phyloP scores from a whole-genome alignment of 169 alveolate species.

The Plasmodium ovale region DNA sequence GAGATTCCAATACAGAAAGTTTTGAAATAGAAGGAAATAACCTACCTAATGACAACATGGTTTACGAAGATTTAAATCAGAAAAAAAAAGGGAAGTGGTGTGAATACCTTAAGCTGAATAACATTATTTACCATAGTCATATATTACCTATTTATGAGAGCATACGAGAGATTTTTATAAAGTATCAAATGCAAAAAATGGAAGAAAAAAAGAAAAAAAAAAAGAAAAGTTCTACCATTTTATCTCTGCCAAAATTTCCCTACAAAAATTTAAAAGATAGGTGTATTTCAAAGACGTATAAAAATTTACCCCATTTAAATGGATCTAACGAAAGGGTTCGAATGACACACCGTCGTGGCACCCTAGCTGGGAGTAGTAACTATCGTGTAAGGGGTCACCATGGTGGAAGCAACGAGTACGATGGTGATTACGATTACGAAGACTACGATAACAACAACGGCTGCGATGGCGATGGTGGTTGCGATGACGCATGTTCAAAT shows the following conservation, averaged over 20 bases:
- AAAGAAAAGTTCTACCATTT: background rate
- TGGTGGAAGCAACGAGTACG: background rate
- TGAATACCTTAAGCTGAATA: constrained; percentile 28
- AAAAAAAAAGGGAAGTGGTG: constrained; percentile 22
- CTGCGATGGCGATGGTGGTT: constrained; percentile 10
- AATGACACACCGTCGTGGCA: background rate
- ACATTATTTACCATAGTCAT: constrained; percentile 27
- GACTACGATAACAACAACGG: background rate
- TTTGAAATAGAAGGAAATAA: background rate
- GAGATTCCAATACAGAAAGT: constrained; percentile 9
- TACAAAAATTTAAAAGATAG: constrained; percentile 28
- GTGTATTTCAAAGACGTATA: constrained; percentile 23
- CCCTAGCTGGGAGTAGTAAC: background rate
- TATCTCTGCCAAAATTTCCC: constrained; percentile 39
- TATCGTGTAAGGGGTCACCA: background rate
- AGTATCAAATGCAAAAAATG: constrained; percentile 14
- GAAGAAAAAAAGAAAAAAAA: constrained; percentile 4
- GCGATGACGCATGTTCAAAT: background rate
- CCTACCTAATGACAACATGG: background rate
- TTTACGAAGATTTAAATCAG: constrained; percentile 2
- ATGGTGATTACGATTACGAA: background rate
- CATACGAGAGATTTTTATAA: constrained; percentile 17
- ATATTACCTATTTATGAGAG: constrained; percentile 52
- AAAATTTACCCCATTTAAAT: constrained; percentile 26
- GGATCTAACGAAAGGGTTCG: background rate